These are phyloP conservation scores for Penicillium parvum DNA, from an alignment of 495 filamentous ascomycete species.

Conservation along the genomic window DNA sequence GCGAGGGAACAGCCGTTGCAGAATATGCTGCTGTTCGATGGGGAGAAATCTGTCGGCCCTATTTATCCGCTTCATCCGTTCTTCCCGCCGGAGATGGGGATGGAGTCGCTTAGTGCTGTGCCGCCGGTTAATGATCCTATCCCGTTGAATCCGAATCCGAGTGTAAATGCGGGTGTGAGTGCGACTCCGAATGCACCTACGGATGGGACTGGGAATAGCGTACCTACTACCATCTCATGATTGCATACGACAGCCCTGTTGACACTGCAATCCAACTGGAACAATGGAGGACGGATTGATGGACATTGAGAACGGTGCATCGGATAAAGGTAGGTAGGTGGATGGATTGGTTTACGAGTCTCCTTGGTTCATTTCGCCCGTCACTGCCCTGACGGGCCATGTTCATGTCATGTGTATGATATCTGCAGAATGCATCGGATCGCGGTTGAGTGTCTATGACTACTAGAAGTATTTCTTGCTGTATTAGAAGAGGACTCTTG, in stretches of 20 bases:
- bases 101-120: slow-evolving; percentile 27
- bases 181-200: background rate
- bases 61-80: slow-evolving; percentile 80
- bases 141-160: slow-evolving; percentile 15
- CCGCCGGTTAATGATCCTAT: slow-evolving; percentile 32
- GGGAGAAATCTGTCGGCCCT: slow-evolving; percentile 67
- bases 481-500: too few species aligned
- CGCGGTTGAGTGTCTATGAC: background rate
- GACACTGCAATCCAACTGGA: too few species aligned
- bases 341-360: background rate
- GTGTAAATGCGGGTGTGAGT: slow-evolving; percentile 3
- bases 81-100: slow-evolving; percentile 40
- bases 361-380: background rate
- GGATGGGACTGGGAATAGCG: background rate
- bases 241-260: too few species aligned
- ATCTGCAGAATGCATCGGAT: background rate
- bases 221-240: background rate
- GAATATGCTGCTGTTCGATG: slow-evolving; percentile 91
- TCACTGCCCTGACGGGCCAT: background rate
- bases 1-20: slow-evolving; percentile 89
- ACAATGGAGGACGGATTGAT: too few species aligned
- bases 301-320: too few species aligned
- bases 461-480: background rate
- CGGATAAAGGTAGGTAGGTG: background rate
- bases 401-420: background rate